Conservation (phyloP, 2,329 filamentous ascomycete species). For the Aspergillus caelatus region DNA sequence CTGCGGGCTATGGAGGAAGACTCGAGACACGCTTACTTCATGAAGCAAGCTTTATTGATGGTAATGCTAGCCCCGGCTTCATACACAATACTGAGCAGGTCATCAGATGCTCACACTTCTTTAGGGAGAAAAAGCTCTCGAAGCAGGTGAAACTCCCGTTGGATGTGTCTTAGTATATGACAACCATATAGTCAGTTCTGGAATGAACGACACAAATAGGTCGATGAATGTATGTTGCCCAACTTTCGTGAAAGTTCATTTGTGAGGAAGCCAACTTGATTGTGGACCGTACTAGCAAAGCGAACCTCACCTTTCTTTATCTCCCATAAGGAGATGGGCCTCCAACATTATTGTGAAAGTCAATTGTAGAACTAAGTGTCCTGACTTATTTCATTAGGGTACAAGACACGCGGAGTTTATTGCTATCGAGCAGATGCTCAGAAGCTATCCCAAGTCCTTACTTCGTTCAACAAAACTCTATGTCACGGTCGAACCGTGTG, state of each 20-base stretch:
- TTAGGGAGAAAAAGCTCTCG: constrained; percentile 81
- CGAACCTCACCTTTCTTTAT: neutral
- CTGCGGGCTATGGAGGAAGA: constrained; percentile 16
- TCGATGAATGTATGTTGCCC: constrained; percentile 64
- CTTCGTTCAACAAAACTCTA: constrained; percentile 80
- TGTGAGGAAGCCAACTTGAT: neutral
- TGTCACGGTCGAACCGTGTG: constrained; percentile 96
- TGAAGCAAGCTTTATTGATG: constrained; percentile 85
- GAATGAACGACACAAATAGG: constrained; percentile 96
- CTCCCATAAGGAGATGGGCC: neutral
- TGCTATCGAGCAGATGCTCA: constrained; percentile 70
- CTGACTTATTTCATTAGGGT: constrained; percentile 58
- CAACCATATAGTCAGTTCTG: constrained; percentile 76
- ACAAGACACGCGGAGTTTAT: constrained; percentile 96
- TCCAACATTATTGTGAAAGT: neutral
- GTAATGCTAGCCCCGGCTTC: constrained; percentile 48
- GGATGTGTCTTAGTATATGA: constrained; percentile 90
- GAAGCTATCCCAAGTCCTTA: constrained; percentile 66
- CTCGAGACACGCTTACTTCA: constrained; percentile 63
- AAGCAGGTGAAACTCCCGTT: constrained; percentile 89
- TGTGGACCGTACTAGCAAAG: too few relatives aligned
- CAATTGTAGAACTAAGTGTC: neutral
- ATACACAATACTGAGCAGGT: neutral
- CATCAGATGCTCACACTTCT: constrained; percentile 3
- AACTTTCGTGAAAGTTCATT: neutral